A percentile compares a stretch with the other conserved stretches of the same genome.
Conservation (phyloP, 1,284 basidiomycete genomes). For the Amylostereum areolatum region DNA sequence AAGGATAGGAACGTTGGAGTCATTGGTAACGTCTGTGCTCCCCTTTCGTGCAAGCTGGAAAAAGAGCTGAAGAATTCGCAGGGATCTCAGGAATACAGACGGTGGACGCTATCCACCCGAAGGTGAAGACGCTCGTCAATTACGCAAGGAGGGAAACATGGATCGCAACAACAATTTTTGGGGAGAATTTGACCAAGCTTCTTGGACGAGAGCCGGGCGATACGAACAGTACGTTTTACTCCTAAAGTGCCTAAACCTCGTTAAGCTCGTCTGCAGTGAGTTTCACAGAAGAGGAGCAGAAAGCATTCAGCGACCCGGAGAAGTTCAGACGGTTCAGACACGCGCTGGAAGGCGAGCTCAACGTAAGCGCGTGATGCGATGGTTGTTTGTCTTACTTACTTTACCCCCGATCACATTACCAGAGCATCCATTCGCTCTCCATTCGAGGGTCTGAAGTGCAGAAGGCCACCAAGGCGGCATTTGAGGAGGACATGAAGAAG, state of each 20-base stretch:
- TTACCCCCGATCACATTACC: no score
- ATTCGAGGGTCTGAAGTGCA: conserved; percentile 27
- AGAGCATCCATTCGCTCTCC: background rate
- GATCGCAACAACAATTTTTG: conserved; percentile 46
- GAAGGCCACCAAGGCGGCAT: conserved; percentile 28
- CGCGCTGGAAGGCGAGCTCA: conserved; percentile 53
- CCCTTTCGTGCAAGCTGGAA: no score
- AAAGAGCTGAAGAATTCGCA: conserved; percentile 21
- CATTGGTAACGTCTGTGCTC: conserved; percentile 46
- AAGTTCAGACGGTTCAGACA: conserved; percentile 45
- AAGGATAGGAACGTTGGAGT: conserved; percentile 51
- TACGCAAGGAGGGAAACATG: conserved; percentile 59
- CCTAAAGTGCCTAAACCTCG: conserved; percentile 10
- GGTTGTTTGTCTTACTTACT: no score
- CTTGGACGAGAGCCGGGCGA: conserved; percentile 27
- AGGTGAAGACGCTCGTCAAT: conserved; percentile 44
- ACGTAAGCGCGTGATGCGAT: conserved; percentile 40
- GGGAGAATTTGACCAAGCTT: conserved; percentile 31
- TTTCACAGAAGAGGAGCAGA: conserved; percentile 50
- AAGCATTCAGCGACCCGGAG: conserved; percentile 38
- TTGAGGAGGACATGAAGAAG: conserved; percentile 42
- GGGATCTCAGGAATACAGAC: conserved; percentile 64
- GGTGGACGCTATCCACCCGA: conserved; percentile 50
- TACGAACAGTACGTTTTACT: conserved; percentile 40
- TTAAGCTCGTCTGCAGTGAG: conserved; percentile 30